Conservation (phyloP, 805 yeast genomes). For the Yamadazyma olivae region DNA sequence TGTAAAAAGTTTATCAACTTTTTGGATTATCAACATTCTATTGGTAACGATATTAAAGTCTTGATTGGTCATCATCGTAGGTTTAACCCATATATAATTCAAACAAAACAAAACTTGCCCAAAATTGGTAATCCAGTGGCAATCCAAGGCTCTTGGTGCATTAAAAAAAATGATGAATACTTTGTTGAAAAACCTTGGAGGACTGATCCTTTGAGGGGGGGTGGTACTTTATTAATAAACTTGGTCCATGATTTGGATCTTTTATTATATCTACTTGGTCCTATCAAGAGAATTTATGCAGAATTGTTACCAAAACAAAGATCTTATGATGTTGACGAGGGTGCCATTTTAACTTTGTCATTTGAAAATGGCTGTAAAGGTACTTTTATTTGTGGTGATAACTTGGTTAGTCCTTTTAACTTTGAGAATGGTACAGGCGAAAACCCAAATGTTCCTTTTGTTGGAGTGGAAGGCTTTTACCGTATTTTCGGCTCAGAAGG, state of each 20-base stretch:
- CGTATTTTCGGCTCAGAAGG: conserved; percentile 38
- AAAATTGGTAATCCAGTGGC: conserved; percentile 33
- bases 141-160: conserved; percentile 40
- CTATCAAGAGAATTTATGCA: conserved; percentile 36
- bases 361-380: conserved; percentile 39
- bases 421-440: conserved; percentile 44
- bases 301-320: conserved; percentile 34
- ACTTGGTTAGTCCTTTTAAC: conserved; percentile 37
- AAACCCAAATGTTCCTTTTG: conserved; percentile 38
- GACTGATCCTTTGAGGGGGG: conserved; percentile 30
- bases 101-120: conserved; percentile 30
- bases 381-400: conserved; percentile 41
- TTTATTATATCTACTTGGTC: conserved; percentile 38
- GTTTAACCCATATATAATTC: conserved; percentile 39
- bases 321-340: conserved; percentile 33
- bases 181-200: conserved; percentile 39
- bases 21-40: conserved; percentile 2
- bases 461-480: conserved; percentile 31
- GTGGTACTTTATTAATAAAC: conserved; percentile 40
- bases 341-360: conserved; percentile 36
- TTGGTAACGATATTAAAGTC: conserved; percentile 25
- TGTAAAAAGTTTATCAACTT: conserved; percentile 26
- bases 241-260: conserved; percentile 42
- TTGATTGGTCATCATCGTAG: conserved; percentile 43
- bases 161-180: conserved; percentile 32